Base-by-base conservation (phyloP, 441 rosid species). In the Caryocar brasiliense region DNA sequence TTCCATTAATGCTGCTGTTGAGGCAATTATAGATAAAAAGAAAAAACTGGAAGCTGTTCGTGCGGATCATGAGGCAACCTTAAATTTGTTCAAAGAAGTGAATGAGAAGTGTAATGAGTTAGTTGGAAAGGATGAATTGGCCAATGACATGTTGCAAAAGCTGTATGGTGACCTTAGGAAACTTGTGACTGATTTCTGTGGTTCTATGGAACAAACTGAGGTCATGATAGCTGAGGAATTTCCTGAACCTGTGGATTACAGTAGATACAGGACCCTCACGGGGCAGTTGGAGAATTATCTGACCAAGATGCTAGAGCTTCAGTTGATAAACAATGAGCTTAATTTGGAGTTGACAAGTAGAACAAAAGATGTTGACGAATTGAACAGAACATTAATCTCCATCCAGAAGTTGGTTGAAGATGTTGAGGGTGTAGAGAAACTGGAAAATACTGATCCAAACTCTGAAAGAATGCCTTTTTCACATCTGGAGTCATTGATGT, bases 251-350 rank as follows among this genome's bases (percentile, higher is more conserved):
- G 35, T 70, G 27, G 73, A 79, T 58, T 75, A 75, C 54, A 56
- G 38, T 61, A 60, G 59, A 22, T 86, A 52, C 65, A 69, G 72
- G 54, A 40, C 51, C 40, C 62, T 90, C 43, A 5, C 79, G 58
- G 82, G 73, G 53, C 73, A 71, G 64, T 65, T 83, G 75, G 73
- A 61, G 55, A 71, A 51, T 45, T 59, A 71, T 79, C 51, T 79
- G 62, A 71, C 64, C 50, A 83, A 85, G 75, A 83, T 76, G 73
- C 68, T 66, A 57, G 71, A 75, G 55, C 85, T 86, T 52, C 81
- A 57, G 60, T 66, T 85, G 43, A 67, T 65, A 41, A 80, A 80
- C 58, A 65, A 60, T 38, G 56, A 77, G 50, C 95, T 94, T 42
- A 75, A 66, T 53, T 58, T 63, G 39, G 86, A 83, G 56, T 70